These are phyloP conservation scores for Botrytis deweyae DNA, from an alignment of 2,329 filamentous ascomycete species.

Conservation along the genomic window DNA sequence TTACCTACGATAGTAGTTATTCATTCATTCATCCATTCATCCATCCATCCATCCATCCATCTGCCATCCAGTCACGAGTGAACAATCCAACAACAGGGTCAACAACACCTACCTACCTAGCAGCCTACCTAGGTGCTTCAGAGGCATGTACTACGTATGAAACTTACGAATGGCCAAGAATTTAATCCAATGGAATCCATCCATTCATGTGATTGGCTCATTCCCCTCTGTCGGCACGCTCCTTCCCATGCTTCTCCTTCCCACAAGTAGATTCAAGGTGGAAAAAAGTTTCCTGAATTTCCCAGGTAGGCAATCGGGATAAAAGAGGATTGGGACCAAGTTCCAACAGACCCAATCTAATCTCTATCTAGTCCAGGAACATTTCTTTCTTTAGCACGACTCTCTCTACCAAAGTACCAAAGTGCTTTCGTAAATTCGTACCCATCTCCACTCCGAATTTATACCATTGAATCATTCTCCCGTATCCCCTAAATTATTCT, in stretches of 20 bases:
- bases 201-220: neutral
- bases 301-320: too few species aligned
- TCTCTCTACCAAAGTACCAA: neutral
- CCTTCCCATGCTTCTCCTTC: neutral
- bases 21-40: neutral
- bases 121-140: too few species aligned
- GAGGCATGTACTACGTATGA: neutral
- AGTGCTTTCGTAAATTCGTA: neutral
- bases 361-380: conserved; percentile 3
- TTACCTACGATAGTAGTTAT: too few species aligned
- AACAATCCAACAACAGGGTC: neutral
- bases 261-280: neutral
- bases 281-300: neutral
- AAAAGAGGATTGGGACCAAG: neutral
- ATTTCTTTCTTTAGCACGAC: neutral
- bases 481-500: conserved; percentile 16
- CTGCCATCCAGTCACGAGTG: neutral
- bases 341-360: conserved; percentile 5
- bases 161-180: neutral
- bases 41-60: neutral
- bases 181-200: neutral
- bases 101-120: neutral
- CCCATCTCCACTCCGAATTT: conserved; percentile 7
- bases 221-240: neutral
- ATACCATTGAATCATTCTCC: neutral